Conservation (phyloP, 768 basidiomycete species). For the Amanita pallidorosea region DNA sequence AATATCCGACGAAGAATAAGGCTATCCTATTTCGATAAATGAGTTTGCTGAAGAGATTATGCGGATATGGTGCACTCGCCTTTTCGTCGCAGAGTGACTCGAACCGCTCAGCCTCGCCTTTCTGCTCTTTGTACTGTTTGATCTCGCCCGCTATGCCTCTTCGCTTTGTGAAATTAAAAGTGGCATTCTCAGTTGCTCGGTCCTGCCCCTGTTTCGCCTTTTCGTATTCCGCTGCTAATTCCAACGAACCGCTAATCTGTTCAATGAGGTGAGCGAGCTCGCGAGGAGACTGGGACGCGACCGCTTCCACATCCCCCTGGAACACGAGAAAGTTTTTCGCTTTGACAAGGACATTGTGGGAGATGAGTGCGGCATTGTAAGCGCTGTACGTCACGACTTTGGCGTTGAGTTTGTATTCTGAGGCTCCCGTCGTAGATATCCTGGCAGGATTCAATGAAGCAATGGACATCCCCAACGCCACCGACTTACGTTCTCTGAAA, state of each 20-base stretch:
- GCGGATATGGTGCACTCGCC: conserved; percentile 29
- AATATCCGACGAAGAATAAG: conserved; percentile 74
- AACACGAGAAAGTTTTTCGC: conserved; percentile 99
- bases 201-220: conserved; percentile 81
- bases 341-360: conserved; percentile 94
- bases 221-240: conserved; percentile 83
- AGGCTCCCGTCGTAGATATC: conserved; percentile 77
- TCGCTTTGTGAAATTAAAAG: conserved; percentile 89
- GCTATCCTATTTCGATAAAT: conserved; percentile 45
- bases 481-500: conserved; percentile 84
- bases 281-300: conserved; percentile 87
- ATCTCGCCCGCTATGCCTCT: conserved; percentile 92
- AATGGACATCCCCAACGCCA: not conserved
- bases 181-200: conserved; percentile 87
- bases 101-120: conserved; percentile 84
- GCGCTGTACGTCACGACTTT: conserved; percentile 74
- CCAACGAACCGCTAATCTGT: conserved; percentile 90
- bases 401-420: conserved; percentile 84
- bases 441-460: conserved; percentile 27
- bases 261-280: conserved; percentile 89
- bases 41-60: not conserved
- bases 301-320: conserved; percentile 97
- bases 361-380: conserved; percentile 81
- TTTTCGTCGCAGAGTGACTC: conserved; percentile 65
- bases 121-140: conserved; percentile 96